Base-by-base conservation (phyloP, 352 stramenopile genomes). In the Globisporangium spinosum region DNA sequence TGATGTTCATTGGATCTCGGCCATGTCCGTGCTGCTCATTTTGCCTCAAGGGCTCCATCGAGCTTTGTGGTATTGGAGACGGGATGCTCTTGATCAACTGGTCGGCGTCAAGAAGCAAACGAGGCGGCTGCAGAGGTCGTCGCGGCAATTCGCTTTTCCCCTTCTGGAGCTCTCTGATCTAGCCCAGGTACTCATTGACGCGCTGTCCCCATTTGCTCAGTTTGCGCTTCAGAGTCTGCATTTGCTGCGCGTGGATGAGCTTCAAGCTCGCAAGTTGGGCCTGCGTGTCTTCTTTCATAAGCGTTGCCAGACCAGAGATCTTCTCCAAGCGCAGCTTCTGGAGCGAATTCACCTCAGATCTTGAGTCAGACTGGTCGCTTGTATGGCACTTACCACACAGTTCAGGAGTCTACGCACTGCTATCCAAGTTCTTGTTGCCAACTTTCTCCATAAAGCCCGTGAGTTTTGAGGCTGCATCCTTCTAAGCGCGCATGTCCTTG, bases 401-500 rank as follows among this genome's bases (percentile, higher is more conserved):
- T 8, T 20, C 5, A 35, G 23, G 6, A 32, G 29, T 32, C 25
- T 35, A 17, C 43, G 10, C 43, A 35, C 6, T 22, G 17, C 12
- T 17, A 40, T 38, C 53, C 0, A 17, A 12, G 12, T 2, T 45
- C 38, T 4, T 45, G 55, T 62, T 47, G 25, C 49, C 17, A 40
- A 60, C 22, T 29, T 35, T 55, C 35, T 66, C 56, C 29, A 68
- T 60, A n/a, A 70, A 64, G 15, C 15, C 22, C 25, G 55, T 43
- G 10, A 63, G 15, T 3, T 67, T 51, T 2, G 25, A 17, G 6
- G 35, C 53, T 12, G 35, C 45, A 25, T 69, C 17, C 10, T 77
- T 62, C 27, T 77, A 38, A 23, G 62, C 64, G 22, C 79, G 80
- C 71, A 89, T 79, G 15, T 76, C 67, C 27, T 85, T 87, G 1